phyloP scores from a whole-genome alignment of 495 filamentous ascomycete genomes.

The Pyrenula aspistea region DNA sequence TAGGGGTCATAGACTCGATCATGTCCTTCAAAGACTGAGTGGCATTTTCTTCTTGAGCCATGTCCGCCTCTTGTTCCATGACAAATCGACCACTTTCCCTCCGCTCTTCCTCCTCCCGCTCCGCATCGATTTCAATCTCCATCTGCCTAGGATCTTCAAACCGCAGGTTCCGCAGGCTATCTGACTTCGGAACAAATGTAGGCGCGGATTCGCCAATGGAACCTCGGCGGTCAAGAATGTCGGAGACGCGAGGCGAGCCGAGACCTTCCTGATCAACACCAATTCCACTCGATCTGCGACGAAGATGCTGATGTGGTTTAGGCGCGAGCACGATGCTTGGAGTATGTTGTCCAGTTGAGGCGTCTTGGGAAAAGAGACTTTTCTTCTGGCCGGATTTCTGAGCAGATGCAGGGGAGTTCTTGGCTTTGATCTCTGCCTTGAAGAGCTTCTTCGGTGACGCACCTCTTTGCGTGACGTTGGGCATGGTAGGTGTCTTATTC shows the following conservation, averaged over 20 bases:
- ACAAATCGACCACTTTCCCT: constrained; percentile 43
- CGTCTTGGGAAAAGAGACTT: constrained; percentile 48
- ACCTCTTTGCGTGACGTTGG: constrained; percentile 28
- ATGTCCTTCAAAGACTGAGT: constrained; percentile 59
- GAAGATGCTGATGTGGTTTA: constrained; percentile 17
- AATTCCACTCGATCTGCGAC: constrained; percentile 55
- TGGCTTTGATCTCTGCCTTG: constrained; percentile 30
- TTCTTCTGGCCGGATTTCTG: constrained; percentile 21
- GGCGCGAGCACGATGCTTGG: constrained; percentile 57
- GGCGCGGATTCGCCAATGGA: constrained; percentile 57
- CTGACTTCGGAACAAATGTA: constrained; percentile 39
- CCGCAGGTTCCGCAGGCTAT: constrained; percentile 29
- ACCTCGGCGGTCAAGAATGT: constrained; percentile 57
- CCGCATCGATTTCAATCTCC: constrained; percentile 56
- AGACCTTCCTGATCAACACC: constrained; percentile 65
- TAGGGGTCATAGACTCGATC: constrained; percentile 67
- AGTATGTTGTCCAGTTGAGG: constrained; percentile 42
- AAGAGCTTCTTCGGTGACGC: constrained; percentile 45
- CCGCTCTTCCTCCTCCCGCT: constrained; percentile 50
- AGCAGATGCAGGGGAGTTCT: constrained; percentile 16
- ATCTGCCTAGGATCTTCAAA: constrained; percentile 58
- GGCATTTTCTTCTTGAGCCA: constrained; percentile 34
- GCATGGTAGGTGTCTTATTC: constrained; percentile 37
- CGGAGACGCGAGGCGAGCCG: constrained; percentile 66
- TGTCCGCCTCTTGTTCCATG: constrained; percentile 32